Conservation (phyloP, 495 filamentous ascomycete species). For the Delitschia confertaspora region DNA sequence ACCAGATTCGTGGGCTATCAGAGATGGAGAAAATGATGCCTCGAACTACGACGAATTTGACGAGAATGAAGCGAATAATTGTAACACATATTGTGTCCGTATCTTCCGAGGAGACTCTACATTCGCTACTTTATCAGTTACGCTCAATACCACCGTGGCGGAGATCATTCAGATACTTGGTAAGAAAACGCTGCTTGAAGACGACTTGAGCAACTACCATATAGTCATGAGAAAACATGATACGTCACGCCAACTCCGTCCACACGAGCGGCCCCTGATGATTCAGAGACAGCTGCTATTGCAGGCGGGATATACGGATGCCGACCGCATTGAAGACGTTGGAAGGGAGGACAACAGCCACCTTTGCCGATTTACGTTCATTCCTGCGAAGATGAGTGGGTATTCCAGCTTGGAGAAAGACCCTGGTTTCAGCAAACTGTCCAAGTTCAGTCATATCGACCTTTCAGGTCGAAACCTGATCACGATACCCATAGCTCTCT, state of each 20-base stretch:
- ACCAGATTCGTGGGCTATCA: constrained; percentile 88
- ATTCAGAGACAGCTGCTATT: constrained; percentile 90
- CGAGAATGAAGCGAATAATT: constrained; percentile 57
- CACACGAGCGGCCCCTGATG: constrained; percentile 71
- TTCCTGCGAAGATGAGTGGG: constrained; percentile 78
- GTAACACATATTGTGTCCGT: constrained; percentile 76
- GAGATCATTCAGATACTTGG: constrained; percentile 78
- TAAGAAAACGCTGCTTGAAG: constrained; percentile 83
- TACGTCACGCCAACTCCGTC: constrained; percentile 68
- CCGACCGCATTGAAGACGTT: constrained; percentile 83
- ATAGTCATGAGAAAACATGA: constrained; percentile 91
- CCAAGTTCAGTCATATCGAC: constrained; percentile 90
- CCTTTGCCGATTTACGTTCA: constrained; percentile 87
- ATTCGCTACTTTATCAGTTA: constrained; percentile 79
- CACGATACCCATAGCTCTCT: constrained; percentile 89
- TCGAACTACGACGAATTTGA: constrained; percentile 51
- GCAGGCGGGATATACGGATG: constrained; percentile 83
- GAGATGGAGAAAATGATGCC: constrained; percentile 55
- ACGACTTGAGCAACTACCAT: constrained; percentile 85
- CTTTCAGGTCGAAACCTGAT: constrained; percentile 83
- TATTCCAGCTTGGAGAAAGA: constrained; percentile 67
- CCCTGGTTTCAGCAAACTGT: constrained; percentile 65
- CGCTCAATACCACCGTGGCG: constrained; percentile 68
- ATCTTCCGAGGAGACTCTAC: constrained; percentile 89
- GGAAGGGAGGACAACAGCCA: constrained; percentile 98